Evolutionary conservation across 768 basidiomycete genomes (phyloP), one percentile per base, ranked within the genome.

Genomic region (Hygrocybe punicea): DNA sequence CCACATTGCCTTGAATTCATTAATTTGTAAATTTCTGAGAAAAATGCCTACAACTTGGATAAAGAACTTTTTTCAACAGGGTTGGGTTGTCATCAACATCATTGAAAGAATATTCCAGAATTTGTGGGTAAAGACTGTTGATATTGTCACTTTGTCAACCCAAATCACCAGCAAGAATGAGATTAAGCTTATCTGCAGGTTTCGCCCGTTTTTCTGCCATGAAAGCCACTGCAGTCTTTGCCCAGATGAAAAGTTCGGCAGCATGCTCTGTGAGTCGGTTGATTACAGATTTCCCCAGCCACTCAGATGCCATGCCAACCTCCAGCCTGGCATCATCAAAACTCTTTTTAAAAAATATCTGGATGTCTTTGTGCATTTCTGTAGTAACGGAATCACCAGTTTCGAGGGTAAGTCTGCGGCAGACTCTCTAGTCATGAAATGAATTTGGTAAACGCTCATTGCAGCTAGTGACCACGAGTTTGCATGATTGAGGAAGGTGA

Each of bases 271-370:
- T 47, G 13, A 56, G 11, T 7, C 9, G 4, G 4, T 14, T 4
- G 33, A 64, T 63, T 6, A 13, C 36, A 4, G 48, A 3, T 1
- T 56, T 39, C 7, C 63, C 65, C 1, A 65, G 65, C 65, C 65
- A 67, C 3, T 40, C 52, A 19, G 55, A 35, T 25, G 35, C 39
- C 16, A 54, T 16, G n/a, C 10, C 29, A 16, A 58, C 21, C 4
- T 60, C 45, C 14, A 4, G 24, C 3, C 36, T 34, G n/a, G 55
- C 47, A 9, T 58, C 58, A 19, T 19, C 46, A 29, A 58, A 39
- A 10, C 47, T 25, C 0, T 39, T 25, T 10, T 46, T 49, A 3
- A 59, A 29, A 46, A 53, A 62, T 7, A 49, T 21, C n/a, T 19
- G 6, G 35, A 62, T 56, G 37, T 62, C 60, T 19, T 16, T 25